Conservation (phyloP, 2,329 filamentous ascomycete species). For the Fusarium praegraminearum region DNA sequence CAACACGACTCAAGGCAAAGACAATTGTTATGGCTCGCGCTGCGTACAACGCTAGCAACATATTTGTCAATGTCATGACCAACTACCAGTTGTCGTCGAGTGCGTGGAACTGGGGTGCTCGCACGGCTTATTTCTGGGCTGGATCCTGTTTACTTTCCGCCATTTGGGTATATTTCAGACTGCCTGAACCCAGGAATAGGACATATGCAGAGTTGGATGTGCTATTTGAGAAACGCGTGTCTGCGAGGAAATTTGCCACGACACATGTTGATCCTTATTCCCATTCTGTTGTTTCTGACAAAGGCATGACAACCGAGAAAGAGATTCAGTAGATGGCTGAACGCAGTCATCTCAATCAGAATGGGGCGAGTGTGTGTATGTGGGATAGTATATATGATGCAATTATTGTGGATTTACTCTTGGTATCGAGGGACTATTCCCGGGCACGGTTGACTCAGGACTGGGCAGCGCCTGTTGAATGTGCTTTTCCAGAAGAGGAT, state of each 20-base stretch:
- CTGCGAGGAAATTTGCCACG: slow-evolving; percentile 56
- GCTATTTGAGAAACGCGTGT: slow-evolving; percentile 55
- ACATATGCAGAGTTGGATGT: slow-evolving; percentile 60
- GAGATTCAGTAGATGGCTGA: not conserved
- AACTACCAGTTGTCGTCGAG: slow-evolving; percentile 62
- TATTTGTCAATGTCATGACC: slow-evolving; percentile 63
- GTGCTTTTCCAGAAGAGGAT: slow-evolving; percentile 56
- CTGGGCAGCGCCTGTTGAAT: slow-evolving; percentile 52
- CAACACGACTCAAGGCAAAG: slow-evolving; percentile 65
- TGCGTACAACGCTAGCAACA: slow-evolving; percentile 59
- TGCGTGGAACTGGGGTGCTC: slow-evolving; percentile 62
- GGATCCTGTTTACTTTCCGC: slow-evolving; percentile 61
- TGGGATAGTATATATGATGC: not conserved
- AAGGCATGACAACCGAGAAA: slow-evolving; percentile 24
- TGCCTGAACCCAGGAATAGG: slow-evolving; percentile 66
- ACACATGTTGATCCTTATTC: slow-evolving; percentile 55
- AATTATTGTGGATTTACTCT: not conserved
- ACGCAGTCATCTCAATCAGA: accelerated
- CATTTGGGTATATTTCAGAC: slow-evolving; percentile 62
- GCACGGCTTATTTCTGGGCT: slow-evolving; percentile 61
- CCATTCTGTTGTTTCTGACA: slow-evolving; percentile 9
- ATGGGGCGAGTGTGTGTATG: not conserved
- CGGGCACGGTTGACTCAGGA: slow-evolving; percentile 25
- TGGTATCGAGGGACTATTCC: slow-evolving; percentile 5
- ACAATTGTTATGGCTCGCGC: slow-evolving; percentile 65